These are phyloP conservation scores for Starmerella asiatica DNA, from an alignment of 805 yeast genomes.

Conservation along the genomic window DNA sequence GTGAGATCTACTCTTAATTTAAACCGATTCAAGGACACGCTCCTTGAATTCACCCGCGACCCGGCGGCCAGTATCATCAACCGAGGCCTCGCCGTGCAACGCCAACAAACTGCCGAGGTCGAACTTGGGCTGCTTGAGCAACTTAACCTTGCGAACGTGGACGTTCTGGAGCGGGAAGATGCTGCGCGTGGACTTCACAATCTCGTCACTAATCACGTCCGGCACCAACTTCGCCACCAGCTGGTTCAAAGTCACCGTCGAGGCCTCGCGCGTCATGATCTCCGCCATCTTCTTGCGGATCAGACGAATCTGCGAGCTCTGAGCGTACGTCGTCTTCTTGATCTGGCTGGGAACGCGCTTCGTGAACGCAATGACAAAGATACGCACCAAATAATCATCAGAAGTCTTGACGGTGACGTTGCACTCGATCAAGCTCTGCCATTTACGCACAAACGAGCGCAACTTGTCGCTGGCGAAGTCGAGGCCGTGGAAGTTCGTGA, in stretches of 20 bases:
- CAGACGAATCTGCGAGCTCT: conserved; percentile 92
- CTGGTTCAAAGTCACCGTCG: conserved; percentile 89
- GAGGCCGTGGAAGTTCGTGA: conserved; percentile 99
- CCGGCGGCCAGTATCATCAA: conserved; percentile 97
- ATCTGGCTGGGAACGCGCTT: conserved; percentile 93
- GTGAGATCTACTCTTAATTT: conserved; percentile 32
- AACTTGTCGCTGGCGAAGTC: conserved; percentile 97
- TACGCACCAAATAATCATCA: conserved; percentile 93
- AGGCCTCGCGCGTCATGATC: conserved; percentile 91
- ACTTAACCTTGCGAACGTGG: conserved; percentile 97
- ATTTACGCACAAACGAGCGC: conserved; percentile 95
- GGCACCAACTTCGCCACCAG: conserved; percentile 95
- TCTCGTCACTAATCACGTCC: conserved; percentile 97
- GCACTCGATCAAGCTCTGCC: conserved; percentile 98
- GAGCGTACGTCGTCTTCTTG: conserved; percentile 96
- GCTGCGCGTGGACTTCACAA: conserved; percentile 87
- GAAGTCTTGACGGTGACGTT: conserved; percentile 96
- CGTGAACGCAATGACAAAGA: conserved; percentile 97
- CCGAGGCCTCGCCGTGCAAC: conserved; percentile 89
- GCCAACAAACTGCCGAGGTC: conserved; percentile 93
- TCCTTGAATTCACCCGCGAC: conserved; percentile 89
- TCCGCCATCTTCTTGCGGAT: conserved; percentile 94
- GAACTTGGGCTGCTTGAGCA: conserved; percentile 97
- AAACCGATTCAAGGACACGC: conserved; percentile 94
- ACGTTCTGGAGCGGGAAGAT: conserved; percentile 97